Evolutionary conservation across 176 grass and related monocot species (phyloP).

Genomic region (Echinochloa phyllopogon): DNA sequence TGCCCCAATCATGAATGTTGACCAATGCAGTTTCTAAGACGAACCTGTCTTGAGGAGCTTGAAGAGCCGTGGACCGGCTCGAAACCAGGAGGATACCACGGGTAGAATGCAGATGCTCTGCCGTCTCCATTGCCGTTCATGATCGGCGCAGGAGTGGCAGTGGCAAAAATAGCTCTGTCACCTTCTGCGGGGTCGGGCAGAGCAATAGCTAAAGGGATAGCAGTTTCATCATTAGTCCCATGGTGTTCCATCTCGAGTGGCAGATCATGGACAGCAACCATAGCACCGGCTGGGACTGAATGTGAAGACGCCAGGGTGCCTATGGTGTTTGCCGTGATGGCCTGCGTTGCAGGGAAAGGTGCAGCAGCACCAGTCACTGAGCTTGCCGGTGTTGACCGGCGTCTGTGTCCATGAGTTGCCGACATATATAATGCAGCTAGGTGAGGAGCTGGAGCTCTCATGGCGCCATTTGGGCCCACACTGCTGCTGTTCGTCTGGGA

Average conservation of each 20-base stretch:
- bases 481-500: not conserved
- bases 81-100: not conserved
- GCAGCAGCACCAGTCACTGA: not conserved
- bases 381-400: not conserved
- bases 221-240: not conserved
- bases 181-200: not conserved
- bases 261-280: not conserved
- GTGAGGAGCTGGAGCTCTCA: slow-evolving; percentile 27
- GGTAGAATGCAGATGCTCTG: not conserved
- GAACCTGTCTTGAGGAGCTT: slow-evolving; percentile 21
- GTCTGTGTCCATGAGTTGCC: not conserved
- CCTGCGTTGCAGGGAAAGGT: not conserved
- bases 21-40: not conserved
- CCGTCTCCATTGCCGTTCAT: not conserved
- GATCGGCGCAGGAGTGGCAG: not conserved
- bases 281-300: not conserved
- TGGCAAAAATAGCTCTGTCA: not conserved
- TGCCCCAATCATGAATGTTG: not conserved
- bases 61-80: not conserved
- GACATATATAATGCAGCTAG: not conserved
- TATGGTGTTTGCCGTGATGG: not conserved
- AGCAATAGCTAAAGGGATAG: not conserved
- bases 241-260: not conserved
- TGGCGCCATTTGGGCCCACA: not conserved
- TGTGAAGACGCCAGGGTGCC: not conserved